Evolutionary conservation across 1,284 basidiomycete genomes (phyloP), one percentile per base, ranked within the genome.

Genomic region (Polyporus tsugae): DNA sequence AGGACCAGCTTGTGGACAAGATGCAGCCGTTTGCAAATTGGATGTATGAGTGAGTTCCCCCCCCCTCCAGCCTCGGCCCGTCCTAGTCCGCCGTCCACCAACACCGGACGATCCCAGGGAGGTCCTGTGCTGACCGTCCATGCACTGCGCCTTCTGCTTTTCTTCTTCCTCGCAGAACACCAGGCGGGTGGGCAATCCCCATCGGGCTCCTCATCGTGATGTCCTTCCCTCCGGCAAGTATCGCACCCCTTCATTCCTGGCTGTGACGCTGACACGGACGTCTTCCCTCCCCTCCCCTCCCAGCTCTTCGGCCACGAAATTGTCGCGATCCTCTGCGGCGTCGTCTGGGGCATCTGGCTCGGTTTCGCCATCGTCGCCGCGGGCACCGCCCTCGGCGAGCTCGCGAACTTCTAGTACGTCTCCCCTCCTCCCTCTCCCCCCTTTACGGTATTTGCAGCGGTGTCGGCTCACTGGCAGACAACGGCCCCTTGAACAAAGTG

Each of bases 251-350:
- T 10, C 19, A 29, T 33, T 35, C 59, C 42, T 13, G 7, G 22
- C 22, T 13, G 10, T 15, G 33, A 25, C 22, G 6, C 29, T 46
- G 15, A 15, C 58, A 17, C 35, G 29, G 71, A 72, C 60, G 70
- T 74, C 1, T 11, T 36, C 10, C 25, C 2, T 17, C 15, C 59
- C 70, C 74, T 1, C 11, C 7, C 6, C 36, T 7, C 17, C 6
- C 72, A 88, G 87, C 82, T 93, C 9, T 93, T 93, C 72, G 92
- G 92, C 3, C 91, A 93, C 72, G 92, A 94, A 81, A 90, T 94
- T 71, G 85, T 94, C 39, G 89, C 87, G 6, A 84, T 94, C 39
- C 80, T 94, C 4, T 90, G 89, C 74, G 92, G 92, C 19, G 78
- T 93, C 35, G 90, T 93, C 1, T 92, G 89, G 89, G 91, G 91